These are phyloP conservation scores for Pseudogymnoascus sp. DNA, from an alignment of 2,329 filamentous ascomycete genomes.

Conservation along the genomic window DNA sequence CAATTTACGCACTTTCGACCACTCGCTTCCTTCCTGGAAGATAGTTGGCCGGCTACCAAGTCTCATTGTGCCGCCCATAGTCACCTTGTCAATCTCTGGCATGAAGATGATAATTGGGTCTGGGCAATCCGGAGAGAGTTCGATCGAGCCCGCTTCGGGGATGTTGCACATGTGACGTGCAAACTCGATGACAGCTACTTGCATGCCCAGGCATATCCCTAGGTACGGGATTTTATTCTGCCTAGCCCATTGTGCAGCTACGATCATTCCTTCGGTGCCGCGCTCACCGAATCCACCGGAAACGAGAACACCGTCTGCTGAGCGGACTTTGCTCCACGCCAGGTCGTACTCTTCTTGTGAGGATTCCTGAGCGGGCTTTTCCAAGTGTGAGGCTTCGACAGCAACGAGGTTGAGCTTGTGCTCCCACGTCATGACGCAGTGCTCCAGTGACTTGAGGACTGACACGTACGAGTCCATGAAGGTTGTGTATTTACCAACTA, in stretches of 20 bases:
- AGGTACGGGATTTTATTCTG: constrained; percentile 74
- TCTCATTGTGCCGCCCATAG: constrained; percentile 80
- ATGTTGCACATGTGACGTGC: constrained; percentile 68
- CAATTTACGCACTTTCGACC: constrained; percentile 67
- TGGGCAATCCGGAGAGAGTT: constrained; percentile 20
- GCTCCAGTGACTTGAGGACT: constrained; percentile 80
- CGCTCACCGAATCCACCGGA: constrained; percentile 60
- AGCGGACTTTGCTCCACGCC: constrained; percentile 73
- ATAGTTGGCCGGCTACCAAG: constrained; percentile 66
- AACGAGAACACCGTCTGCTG: constrained; percentile 53
- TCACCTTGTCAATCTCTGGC: constrained; percentile 75
- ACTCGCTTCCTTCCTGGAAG: constrained; percentile 70
- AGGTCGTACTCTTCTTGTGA: constrained; percentile 72
- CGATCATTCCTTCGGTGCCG: constrained; percentile 85
- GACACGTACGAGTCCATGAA: constrained; percentile 81
- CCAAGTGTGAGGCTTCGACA: constrained; percentile 80
- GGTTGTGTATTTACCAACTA: constrained; percentile 87
- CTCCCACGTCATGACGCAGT: constrained; percentile 78
- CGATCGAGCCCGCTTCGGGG: constrained; percentile 17
- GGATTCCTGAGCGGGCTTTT: constrained; percentile 51
- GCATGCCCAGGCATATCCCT: constrained; percentile 88
- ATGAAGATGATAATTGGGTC: constrained; percentile 69
- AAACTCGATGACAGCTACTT: constrained; percentile 84
- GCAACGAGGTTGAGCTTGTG: constrained; percentile 73
- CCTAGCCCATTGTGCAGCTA: constrained; percentile 77